Evolutionary conservation across 192 early-diverging fungal species (phyloP).

Genomic region (Lobosporangium transversale): DNA sequence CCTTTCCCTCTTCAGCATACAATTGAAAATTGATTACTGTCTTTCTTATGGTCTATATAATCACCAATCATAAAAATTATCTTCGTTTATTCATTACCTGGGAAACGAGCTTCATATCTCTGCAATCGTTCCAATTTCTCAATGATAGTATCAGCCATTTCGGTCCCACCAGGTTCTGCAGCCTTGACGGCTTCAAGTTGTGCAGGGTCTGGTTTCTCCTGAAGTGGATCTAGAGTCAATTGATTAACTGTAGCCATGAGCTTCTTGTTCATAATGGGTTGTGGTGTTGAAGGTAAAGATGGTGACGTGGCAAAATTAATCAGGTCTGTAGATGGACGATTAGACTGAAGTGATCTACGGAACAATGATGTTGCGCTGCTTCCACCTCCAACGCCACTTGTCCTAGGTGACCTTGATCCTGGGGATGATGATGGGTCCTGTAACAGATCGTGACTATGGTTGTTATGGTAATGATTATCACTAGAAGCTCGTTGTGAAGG

Average conservation of each 20-base stretch:
- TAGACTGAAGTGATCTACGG: slow-evolving; percentile 32
- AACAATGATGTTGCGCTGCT: slow-evolving; percentile 28
- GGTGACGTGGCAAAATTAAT: slow-evolving; percentile 41
- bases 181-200: slow-evolving; percentile 41
- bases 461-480: slow-evolving; percentile 6
- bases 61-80: too few relatives aligned
- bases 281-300: slow-evolving; percentile 2
- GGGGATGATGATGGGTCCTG: slow-evolving; percentile 22
- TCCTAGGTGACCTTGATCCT: slow-evolving; percentile 11
- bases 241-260: slow-evolving; percentile 27
- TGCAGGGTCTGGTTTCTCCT: slow-evolving; percentile 43
- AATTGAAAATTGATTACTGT: too few relatives aligned
- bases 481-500: slow-evolving; percentile 18
- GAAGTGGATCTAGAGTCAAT: slow-evolving; percentile 37
- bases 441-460: slow-evolving; percentile 3
- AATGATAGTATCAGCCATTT: slow-evolving; percentile 43
- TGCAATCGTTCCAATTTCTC: slow-evolving; percentile 47
- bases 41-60: too few relatives aligned
- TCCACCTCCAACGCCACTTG: not conserved
- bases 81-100: too few relatives aligned
- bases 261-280: slow-evolving; percentile 19
- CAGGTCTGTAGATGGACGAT: slow-evolving; percentile 32
- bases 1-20: too few relatives aligned
- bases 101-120: slow-evolving; percentile 52
- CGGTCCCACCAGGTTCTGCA: slow-evolving; percentile 43